Percentiles rank a stretch among this genome's conserved stretches.
Evolutionary conservation across 257 asterid genomes (phyloP).

Genomic region (Vinca minor): DNA sequence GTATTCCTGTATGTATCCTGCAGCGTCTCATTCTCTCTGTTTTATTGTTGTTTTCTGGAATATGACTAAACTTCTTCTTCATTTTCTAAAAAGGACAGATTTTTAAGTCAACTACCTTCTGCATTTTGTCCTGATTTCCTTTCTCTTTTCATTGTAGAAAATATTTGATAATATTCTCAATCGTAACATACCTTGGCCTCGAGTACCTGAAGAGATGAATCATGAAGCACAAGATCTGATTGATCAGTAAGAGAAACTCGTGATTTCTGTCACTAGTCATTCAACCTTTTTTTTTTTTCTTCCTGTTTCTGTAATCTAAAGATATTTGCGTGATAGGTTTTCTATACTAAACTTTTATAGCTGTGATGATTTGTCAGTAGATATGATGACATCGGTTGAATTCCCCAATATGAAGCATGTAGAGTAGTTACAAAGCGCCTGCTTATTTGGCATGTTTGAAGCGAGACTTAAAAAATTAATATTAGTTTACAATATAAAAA

Average conservation of each 20-base stretch:
- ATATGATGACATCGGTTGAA: not conserved
- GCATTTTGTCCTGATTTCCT: not conserved
- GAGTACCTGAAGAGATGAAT: constrained; percentile 86
- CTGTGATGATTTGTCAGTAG: not conserved
- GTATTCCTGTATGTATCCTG: no score
- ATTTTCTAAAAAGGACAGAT: no score
- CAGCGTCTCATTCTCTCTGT: no score
- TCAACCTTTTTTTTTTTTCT: constrained; percentile 2
- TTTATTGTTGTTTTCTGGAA: no score
- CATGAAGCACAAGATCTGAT: constrained; percentile 74
- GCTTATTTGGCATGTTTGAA: not conserved
- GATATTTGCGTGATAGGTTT: not conserved
- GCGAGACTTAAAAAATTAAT: not conserved
- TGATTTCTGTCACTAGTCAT: constrained; percentile 10
- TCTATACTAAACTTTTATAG: not conserved
- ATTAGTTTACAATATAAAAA: no score
- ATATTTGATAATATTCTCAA: constrained; percentile 93
- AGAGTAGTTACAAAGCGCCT: no score
- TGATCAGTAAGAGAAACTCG: constrained; percentile 57
- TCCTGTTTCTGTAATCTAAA: constrained; percentile 3
- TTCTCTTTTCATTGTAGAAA: constrained; percentile 39
- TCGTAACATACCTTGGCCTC: constrained; percentile 95
- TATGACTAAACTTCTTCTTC: no score
- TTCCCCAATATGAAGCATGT: not conserved
- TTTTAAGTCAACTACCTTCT: no score